Evolutionary conservation across 441 rosid species (phyloP).

Genomic region (Daphne laureola): DNA sequence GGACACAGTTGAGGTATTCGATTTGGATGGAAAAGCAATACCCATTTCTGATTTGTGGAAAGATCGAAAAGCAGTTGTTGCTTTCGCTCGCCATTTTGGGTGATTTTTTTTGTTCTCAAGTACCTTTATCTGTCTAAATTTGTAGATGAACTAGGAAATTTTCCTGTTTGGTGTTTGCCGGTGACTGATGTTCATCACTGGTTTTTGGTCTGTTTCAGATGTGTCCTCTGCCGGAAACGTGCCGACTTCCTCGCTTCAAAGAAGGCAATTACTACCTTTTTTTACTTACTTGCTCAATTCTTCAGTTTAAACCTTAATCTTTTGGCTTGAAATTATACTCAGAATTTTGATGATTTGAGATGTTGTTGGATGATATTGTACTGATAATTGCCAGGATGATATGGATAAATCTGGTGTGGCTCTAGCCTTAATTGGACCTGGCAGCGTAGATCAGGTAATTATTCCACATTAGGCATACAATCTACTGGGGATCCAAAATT

Average conservation of each 20-base stretch:
- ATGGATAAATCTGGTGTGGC: constrained; percentile 81
- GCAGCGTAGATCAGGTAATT: constrained; percentile 71
- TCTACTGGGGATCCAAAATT: background rate
- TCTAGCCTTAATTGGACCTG: constrained; percentile 84
- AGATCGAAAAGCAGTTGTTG: constrained; percentile 73
- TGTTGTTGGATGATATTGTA: background rate
- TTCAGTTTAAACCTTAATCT: background rate
- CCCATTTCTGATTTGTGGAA: constrained; percentile 82
- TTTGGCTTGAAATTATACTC: background rate
- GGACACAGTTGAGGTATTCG: constrained; percentile 54
- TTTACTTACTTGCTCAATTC: background rate
- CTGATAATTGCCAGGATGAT: constrained; percentile 41
- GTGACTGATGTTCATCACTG: background rate
- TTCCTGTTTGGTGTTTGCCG: background rate
- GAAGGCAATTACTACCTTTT: constrained; percentile 46
- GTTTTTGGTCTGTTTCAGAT: constrained; percentile 34
- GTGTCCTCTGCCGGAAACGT: constrained; percentile 81
- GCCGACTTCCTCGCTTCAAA: constrained; percentile 78
- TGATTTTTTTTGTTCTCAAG: constrained; percentile 13
- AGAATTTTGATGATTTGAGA: background rate
- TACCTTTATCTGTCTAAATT: background rate
- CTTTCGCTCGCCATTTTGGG: constrained; percentile 98
- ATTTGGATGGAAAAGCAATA: constrained; percentile 58
- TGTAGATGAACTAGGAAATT: background rate
- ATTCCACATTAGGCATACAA: background rate